phyloP scores from a whole-genome alignment of 345 rosid genomes.

The Eucalyptus grandis region DNA sequence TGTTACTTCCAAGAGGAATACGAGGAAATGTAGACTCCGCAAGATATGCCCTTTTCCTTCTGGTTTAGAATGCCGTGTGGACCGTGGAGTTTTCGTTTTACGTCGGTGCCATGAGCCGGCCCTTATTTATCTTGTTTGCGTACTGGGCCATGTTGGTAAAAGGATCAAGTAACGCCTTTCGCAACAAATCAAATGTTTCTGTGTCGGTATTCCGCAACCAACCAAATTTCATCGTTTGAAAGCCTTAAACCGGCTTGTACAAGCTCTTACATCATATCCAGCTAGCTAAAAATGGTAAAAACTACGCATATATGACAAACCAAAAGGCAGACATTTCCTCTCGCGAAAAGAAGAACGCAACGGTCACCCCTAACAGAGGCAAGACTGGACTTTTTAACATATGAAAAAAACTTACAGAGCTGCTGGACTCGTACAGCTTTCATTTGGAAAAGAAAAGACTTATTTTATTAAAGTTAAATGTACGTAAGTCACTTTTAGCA shows the following conservation, averaged over 20 bases:
- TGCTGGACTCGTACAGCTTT: neutral
- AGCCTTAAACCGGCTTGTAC: slow-evolving; percentile 51
- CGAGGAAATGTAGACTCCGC: neutral
- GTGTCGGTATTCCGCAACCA: slow-evolving; percentile 44
- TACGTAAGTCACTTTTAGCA: no score
- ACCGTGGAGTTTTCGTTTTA: neutral
- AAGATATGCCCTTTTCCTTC: neutral
- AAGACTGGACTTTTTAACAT: neutral
- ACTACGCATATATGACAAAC: neutral
- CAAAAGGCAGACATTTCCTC: neutral
- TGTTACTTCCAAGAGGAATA: neutral
- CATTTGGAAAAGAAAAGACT: neutral
- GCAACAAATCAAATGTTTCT: slow-evolving; percentile 23
- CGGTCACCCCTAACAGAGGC: neutral
- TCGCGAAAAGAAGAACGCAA: neutral
- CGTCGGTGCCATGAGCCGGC: neutral
- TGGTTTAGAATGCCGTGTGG: neutral
- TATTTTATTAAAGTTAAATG: neutral
- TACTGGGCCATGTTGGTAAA: no score
- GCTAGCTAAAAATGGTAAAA: neutral
- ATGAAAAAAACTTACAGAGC: neutral
- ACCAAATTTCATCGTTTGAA: slow-evolving; percentile 48
- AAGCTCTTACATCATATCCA: neutral
- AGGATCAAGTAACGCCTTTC: no score
- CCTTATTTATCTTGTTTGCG: no score